Base-by-base conservation (phyloP, 2,329 filamentous ascomycete species). In the Tolypocladium pustulatum region DNA sequence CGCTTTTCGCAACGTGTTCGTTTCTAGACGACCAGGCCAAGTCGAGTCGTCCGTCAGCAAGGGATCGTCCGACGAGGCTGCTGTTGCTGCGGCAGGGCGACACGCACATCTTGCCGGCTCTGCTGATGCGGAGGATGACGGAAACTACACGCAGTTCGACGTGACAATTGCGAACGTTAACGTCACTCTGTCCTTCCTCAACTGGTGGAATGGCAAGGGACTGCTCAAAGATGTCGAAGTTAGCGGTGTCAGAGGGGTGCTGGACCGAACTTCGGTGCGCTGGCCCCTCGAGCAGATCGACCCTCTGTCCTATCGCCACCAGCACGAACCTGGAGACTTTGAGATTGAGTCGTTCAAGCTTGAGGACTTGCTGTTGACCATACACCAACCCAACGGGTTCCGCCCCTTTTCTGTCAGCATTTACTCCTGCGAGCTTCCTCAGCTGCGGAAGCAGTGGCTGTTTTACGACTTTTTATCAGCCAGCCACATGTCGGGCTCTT, bases 131-230 rank as follows among this genome's bases (percentile, higher is more conserved):
- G 69, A 73, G 41, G 92, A 97, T 68, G 93, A 97, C 69, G 91
- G 90, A 22, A 99, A 99, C 69, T 99, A 97, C 71, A 97, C 92
- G 0, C 94, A 99, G 65, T 99, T 97, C 66, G 94, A 99, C 68
- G 79, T 99, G 20, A 96, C 91, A 0, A 90, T 99, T 60, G 90
- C 94, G 62, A 95, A 90, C 0, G 90, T 99, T 61, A 96, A 99
- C 68, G 93, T 99, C 49, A 97, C 93, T 0, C 73, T 99, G 32
- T 99, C 94, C 0, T 97, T 99, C 66, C 81, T 91, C n/a, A 97
- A 97, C 70, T 99, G 94, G 94, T 95, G 96, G 84, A 97, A 96
- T 66, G 93, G 94, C 27, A 97, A 93, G 72, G 94, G 94, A 0
- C 80, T 95, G 7, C 77, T 99, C 10, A 87, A 90, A 65, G 90